Percentiles rank a stretch among this genome's conserved stretches.
phyloP scores from a whole-genome alignment of 1,284 basidiomycete species.

The Ustilago vetiveriae region DNA sequence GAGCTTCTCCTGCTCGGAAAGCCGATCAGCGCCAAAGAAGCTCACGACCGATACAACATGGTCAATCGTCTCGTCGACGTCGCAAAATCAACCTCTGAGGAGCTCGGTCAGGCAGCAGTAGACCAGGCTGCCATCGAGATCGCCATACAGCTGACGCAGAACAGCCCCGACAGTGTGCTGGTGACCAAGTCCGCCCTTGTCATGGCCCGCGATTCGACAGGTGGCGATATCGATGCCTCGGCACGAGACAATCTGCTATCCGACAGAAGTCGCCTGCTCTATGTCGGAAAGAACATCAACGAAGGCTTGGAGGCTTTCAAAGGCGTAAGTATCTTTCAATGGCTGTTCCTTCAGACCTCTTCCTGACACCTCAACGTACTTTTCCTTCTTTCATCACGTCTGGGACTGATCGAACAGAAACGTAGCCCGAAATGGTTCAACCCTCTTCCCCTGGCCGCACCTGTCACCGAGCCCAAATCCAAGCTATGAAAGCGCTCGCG shows the following conservation, averaged over 20 bases:
- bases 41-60: conserved; percentile 77
- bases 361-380: no score
- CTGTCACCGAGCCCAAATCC: conserved; percentile 3
- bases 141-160: conserved; percentile 74
- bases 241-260: conserved; percentile 71
- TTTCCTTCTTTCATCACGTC: background rate
- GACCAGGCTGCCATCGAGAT: conserved; percentile 74
- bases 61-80: conserved; percentile 57
- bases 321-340: conserved; percentile 66
- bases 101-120: conserved; percentile 72
- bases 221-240: conserved; percentile 72
- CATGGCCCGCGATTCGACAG: conserved; percentile 41
- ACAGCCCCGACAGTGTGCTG: conserved; percentile 83
- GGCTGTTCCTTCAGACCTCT: no score
- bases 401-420: conserved; percentile 28
- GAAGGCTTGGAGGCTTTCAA: conserved; percentile 71
- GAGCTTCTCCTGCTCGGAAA: conserved; percentile 81
- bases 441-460: conserved; percentile 13
- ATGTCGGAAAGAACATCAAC: conserved; percentile 78
- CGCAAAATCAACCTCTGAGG: conserved; percentile 70
- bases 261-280: conserved; percentile 73
- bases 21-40: conserved; percentile 76
- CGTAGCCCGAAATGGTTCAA: conserved; percentile 48
- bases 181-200: conserved; percentile 74
- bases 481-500: conserved; percentile 9